Evolutionary conservation across 2,329 filamentous ascomycete species (phyloP), one percentile per base, ranked within the genome.

Genomic region (Fusarium sp.): DNA sequence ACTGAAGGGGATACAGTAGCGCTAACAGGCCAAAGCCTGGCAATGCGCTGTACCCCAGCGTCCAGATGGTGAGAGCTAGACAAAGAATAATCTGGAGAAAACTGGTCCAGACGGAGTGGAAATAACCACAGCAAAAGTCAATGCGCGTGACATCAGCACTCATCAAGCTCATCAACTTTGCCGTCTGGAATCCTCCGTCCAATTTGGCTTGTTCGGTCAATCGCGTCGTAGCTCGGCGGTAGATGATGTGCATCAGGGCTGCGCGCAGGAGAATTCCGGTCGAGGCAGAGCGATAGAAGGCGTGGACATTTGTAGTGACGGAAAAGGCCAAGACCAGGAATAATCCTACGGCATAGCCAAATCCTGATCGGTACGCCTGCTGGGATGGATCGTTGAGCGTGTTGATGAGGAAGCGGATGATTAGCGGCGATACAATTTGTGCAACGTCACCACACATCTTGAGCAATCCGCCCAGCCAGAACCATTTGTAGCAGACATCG

Each of bases 121-220:
- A 77, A 46, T 69, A 77, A n/a, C 73, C 73, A 26, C 76, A 77
- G 59, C 75, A 76, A 39, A 76, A 77, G 43, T 77, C 76, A 2
- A 77, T 52, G 6, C 76, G 74, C 2, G 76, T 77, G 15, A 77
- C 75, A 15, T 77, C 76, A 4, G 76, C 76, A 11, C 76, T 77
- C 65, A 77, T 77, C 14, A 77, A 52, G 38, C 75, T 77, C 69
- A 75, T 77, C 11, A 77, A 62, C 46, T 77, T 77, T 15, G 74
- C 76, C 0, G 70, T 76, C 1, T 62, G 69, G 1, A 75, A 61
- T 1, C 58, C 67, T 13, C 63, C 64, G 17, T 73, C 62, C 4
- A 76, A 58, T 24, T 68, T 67, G 2, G 64, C 64, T 5, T 52
- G 43, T 19, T 67, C 64, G 3, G 39, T 68, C 15, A 67, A 58